Evolutionary conservation across 768 basidiomycete species (phyloP).

Genomic region (Phylloporus rhodoxanthus): DNA sequence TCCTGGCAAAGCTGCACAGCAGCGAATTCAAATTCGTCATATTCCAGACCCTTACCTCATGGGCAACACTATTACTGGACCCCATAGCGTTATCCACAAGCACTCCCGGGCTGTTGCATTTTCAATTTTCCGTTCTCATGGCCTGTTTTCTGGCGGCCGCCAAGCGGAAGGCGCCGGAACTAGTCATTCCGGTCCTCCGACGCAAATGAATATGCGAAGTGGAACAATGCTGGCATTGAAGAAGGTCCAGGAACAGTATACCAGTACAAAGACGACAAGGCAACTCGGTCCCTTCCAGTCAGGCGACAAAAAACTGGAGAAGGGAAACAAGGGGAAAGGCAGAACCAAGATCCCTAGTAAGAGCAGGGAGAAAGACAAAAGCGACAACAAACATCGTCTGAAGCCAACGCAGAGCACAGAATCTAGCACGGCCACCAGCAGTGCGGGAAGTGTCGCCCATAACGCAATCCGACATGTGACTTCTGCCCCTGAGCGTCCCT

Average conservation of each 20-base stretch:
- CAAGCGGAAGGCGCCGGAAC: slow-evolving; percentile 5
- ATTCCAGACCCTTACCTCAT: slow-evolving; percentile 45
- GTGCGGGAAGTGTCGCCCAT: slow-evolving; percentile 22
- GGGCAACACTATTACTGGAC: slow-evolving; percentile 44
- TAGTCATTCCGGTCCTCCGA: slow-evolving; percentile 9
- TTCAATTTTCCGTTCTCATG: slow-evolving; percentile 66
- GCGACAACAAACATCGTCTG: slow-evolving; percentile 26
- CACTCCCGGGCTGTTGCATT: slow-evolving; percentile 77
- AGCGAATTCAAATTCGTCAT: slow-evolving; percentile 59
- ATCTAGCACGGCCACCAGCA: slow-evolving; percentile 28
- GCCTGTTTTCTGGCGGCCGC: slow-evolving; percentile 16
- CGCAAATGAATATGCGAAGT: slow-evolving; percentile 25
- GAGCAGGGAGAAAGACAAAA: slow-evolving; percentile 28
- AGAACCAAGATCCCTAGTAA: slow-evolving; percentile 21
- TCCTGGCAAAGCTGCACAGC: slow-evolving; percentile 55
- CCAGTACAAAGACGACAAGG: slow-evolving; percentile 67
- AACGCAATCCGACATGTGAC: slow-evolving; percentile 4
- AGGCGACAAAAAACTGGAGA: slow-evolving; percentile 12
- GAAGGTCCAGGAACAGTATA: slow-evolving; percentile 73
- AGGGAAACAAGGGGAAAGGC: slow-evolving; percentile 17
- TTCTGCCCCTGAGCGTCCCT: slow-evolving; percentile 7
- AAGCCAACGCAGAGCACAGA: slow-evolving; percentile 29
- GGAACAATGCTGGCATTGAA: slow-evolving; percentile 64
- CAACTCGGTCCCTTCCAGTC: slow-evolving; percentile 30
- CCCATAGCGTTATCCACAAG: slow-evolving; percentile 68